A percentile compares a stretch with the other conserved stretches of the same genome.
Evolutionary conservation across 805 yeast genomes (phyloP).

Genomic region (Ogataea paradorogensis): DNA sequence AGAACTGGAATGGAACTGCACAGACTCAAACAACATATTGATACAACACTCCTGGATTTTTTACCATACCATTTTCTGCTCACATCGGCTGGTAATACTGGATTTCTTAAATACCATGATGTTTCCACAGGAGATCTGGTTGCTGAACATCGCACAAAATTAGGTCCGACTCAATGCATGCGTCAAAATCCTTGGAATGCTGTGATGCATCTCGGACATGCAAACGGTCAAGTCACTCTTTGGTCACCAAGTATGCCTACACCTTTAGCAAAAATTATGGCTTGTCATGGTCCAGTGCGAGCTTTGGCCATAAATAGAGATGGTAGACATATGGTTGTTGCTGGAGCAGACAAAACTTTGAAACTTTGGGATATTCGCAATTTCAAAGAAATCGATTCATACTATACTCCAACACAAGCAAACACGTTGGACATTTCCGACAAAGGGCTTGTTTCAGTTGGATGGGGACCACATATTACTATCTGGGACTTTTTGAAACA

Average conservation of each 20-base stretch:
- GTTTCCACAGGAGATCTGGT: constrained; percentile 89
- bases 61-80: constrained; percentile 89
- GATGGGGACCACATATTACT: constrained; percentile 94
- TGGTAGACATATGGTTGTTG: constrained; percentile 90
- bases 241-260: constrained; percentile 91
- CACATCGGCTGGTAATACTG: constrained; percentile 86
- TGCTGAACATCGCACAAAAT: constrained; percentile 77
- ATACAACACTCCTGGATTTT: constrained; percentile 77
- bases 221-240: constrained; percentile 85
- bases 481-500: constrained; percentile 78
- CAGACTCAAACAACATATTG: constrained; percentile 85
- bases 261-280: constrained; percentile 78
- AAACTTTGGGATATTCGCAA: constrained; percentile 94
- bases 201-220: constrained; percentile 87
- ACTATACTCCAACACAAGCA: constrained; percentile 81
- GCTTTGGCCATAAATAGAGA: constrained; percentile 85
- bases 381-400: constrained; percentile 70
- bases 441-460: constrained; percentile 80
- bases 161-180: constrained; percentile 89
- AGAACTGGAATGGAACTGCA: constrained; percentile 89
- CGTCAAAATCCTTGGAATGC: constrained; percentile 95
- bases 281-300: constrained; percentile 83
- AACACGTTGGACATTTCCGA: constrained; percentile 77
- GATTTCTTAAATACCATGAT: constrained; percentile 88
- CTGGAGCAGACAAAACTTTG: constrained; percentile 79